Evolutionary conservation across 2,329 filamentous ascomycete genomes (phyloP).

Genomic region (Dactylellina leptospora): DNA sequence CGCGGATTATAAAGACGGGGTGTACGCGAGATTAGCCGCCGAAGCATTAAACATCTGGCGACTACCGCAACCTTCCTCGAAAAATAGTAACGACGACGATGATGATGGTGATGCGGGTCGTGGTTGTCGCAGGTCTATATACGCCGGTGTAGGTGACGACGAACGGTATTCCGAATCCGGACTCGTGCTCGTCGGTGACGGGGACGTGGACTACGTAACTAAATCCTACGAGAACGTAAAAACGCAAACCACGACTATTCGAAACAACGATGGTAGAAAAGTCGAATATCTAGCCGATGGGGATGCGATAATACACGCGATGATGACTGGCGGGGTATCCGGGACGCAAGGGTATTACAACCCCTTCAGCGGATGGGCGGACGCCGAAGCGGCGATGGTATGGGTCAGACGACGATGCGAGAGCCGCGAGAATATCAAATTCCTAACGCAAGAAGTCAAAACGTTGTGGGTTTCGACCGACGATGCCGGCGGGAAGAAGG

Average conservation of each 20-base stretch:
- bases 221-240: conserved; percentile 71
- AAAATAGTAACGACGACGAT: background rate
- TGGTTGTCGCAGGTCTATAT: conserved; percentile 55
- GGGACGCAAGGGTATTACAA: conserved; percentile 79
- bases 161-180: conserved; percentile 77
- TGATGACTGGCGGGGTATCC: conserved; percentile 65
- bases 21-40: conserved; percentile 78
- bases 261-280: conserved; percentile 53
- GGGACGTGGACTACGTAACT: conserved; percentile 68
- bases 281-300: conserved; percentile 62
- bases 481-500: conserved; percentile 59
- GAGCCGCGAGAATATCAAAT: conserved; percentile 55
- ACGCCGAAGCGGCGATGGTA: conserved; percentile 75
- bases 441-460: conserved; percentile 65
- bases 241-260: conserved; percentile 63
- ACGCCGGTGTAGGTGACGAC: conserved; percentile 68
- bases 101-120: background rate
- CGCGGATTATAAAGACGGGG: conserved; percentile 80
- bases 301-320: conserved; percentile 62
- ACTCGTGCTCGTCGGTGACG: conserved; percentile 68
- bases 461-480: conserved; percentile 62
- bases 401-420: conserved; percentile 69
- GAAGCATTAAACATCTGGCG: conserved; percentile 76
- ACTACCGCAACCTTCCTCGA: conserved; percentile 17
- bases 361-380: conserved; percentile 78